phyloP scores from a whole-genome alignment of 208 protist species.

The Trypanosomatidae sp. region DNA sequence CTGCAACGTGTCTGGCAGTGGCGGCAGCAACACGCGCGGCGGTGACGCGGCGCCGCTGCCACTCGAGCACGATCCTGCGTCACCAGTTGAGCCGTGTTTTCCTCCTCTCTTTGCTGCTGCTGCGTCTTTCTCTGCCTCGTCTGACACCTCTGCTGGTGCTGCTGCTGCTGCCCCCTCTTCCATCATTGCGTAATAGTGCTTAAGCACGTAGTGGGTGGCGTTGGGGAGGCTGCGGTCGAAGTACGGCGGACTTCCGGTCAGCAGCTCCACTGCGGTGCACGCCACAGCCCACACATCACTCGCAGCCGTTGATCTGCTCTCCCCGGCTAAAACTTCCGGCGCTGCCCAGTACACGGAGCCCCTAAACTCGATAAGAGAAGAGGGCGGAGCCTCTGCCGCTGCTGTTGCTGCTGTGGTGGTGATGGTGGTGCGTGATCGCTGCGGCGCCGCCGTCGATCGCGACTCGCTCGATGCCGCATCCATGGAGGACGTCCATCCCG shows the following conservation, averaged over 20 bases:
- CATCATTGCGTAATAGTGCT: conserved; percentile 19
- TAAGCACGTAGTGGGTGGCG: conserved; percentile 62
- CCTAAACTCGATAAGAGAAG: conserved; percentile 38
- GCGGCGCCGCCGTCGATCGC: no score
- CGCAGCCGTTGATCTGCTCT: conserved; percentile 27
- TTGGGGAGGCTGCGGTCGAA: conserved; percentile 58
- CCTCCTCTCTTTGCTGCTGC: no score
- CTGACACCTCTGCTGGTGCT: background rate
- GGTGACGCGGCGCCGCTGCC: no score
- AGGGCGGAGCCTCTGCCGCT: conserved; percentile 1
- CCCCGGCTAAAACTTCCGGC: conserved; percentile 61
- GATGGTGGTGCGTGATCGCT: no score
- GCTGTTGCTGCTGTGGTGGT: no score
- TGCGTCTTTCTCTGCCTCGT: background rate
- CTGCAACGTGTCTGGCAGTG: conserved; percentile 35
- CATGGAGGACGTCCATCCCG: no score
- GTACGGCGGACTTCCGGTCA: conserved; percentile 76
- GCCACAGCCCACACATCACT: conserved; percentile 86
- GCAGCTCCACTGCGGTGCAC: conserved; percentile 71
- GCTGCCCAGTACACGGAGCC: conserved; percentile 90
- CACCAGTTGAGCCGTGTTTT: no score
- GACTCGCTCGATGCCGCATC: no score
- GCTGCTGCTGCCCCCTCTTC: background rate
- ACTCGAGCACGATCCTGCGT: no score
- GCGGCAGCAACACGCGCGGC: conserved; percentile 8